phyloP scores from a whole-genome alignment of 2,329 filamentous ascomycete species.

The Emmonsia crescens region DNA sequence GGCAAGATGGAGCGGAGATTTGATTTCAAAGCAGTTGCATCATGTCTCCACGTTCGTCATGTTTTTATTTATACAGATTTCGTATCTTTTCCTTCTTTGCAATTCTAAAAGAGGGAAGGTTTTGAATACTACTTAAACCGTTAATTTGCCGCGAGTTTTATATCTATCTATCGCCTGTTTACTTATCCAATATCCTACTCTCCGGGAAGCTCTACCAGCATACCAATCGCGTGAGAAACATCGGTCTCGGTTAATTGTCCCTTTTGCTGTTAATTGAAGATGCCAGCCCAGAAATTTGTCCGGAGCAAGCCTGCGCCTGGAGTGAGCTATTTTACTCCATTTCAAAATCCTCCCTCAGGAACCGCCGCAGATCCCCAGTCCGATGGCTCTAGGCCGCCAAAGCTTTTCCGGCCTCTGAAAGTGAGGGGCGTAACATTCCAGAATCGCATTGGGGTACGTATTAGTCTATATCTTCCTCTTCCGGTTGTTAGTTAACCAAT shows the following conservation, averaged over 20 bases:
- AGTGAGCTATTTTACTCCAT: constrained; percentile 28
- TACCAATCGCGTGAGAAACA: too few species aligned
- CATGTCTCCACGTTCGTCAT: neutral
- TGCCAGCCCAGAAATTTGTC: neutral
- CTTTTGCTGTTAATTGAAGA: neutral
- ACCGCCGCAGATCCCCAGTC: constrained; percentile 32
- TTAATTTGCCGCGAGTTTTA: too few species aligned
- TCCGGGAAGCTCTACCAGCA: too few species aligned
- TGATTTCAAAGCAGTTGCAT: constrained; percentile 2
- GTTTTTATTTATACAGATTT: neutral
- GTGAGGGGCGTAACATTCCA: constrained; percentile 52
- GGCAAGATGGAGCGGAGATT: neutral
- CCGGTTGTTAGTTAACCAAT: neutral
- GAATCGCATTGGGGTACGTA: constrained; percentile 50
- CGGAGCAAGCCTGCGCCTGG: constrained; percentile 25
- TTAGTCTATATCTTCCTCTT: neutral
- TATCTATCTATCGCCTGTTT: too few species aligned
- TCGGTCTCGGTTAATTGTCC: neutral
- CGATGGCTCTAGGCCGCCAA: constrained; percentile 36
- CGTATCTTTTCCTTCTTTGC: too few species aligned
- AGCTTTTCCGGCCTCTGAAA: constrained; percentile 49
- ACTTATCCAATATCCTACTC: too few species aligned
- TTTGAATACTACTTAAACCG: too few species aligned
- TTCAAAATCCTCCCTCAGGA: constrained; percentile 26
- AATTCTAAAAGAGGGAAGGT: neutral